Evolutionary conservation across 495 filamentous ascomycete genomes (phyloP).

Genomic region (Chaetomium cochliodes): DNA sequence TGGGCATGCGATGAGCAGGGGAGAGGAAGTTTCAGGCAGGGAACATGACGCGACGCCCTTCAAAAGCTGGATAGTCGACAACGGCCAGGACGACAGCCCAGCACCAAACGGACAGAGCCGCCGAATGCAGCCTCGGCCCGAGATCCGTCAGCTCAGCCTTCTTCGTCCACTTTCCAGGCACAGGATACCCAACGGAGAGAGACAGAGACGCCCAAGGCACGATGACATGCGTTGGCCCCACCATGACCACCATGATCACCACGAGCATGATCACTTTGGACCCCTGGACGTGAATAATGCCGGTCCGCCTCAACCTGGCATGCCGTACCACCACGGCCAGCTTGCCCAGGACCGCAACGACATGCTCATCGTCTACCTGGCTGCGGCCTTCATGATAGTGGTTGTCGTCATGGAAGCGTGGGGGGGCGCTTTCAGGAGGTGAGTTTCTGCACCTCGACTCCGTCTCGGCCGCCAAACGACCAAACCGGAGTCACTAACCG

Average conservation of each 20-base stretch:
- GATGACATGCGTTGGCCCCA: not conserved
- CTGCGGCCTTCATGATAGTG: conserved; percentile 35
- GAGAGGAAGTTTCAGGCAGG: not conserved
- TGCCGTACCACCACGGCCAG: conserved; percentile 18
- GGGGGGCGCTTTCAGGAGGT: conserved; percentile 38
- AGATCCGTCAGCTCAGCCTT: not conserved
- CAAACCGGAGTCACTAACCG: not conserved
- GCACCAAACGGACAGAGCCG: not conserved
- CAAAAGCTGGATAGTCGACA: not conserved
- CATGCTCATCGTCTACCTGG: conserved; percentile 40
- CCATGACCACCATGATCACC: conserved; percentile 1
- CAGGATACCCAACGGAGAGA: not conserved
- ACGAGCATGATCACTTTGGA: conserved; percentile 21
- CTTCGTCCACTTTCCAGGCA: conserved; percentile 13
- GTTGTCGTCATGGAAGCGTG: conserved; percentile 41
- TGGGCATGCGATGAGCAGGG: not conserved
- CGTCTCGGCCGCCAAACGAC: not conserved
- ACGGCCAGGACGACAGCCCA: not conserved
- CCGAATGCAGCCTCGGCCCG: not conserved
- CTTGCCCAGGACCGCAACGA: conserved; percentile 40
- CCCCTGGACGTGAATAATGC: conserved; percentile 21
- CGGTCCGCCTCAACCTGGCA: conserved; percentile 12
- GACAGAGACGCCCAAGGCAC: not conserved
- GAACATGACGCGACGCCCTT: not conserved
- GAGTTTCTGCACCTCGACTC: conserved; percentile 13